These are phyloP conservation scores for Bipolaris sorokiniana DNA, from an alignment of 2,329 filamentous ascomycete genomes.

Conservation along the genomic window DNA sequence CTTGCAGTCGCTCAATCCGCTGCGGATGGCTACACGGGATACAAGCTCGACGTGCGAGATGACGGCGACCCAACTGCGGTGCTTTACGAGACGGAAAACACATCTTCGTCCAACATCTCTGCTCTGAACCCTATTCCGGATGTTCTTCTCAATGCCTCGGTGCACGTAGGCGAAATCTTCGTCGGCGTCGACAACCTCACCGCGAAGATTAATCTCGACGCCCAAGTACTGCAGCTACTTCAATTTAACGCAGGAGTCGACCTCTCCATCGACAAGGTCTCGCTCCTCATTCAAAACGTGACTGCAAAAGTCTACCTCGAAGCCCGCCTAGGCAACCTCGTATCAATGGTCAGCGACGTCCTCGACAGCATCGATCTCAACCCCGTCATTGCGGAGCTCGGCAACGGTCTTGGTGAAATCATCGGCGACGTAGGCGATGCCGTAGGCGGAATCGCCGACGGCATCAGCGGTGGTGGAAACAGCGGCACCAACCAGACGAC, in stretches of 20 bases:
- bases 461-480: slow-evolving; percentile 14
- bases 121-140: slow-evolving; percentile 59
- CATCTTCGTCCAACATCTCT: slow-evolving; percentile 51
- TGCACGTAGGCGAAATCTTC: slow-evolving; percentile 64
- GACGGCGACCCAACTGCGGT: slow-evolving; percentile 59
- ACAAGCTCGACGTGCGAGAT: slow-evolving; percentile 56
- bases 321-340: slow-evolving; percentile 65
- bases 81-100: slow-evolving; percentile 62
- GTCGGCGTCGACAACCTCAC: slow-evolving; percentile 66
- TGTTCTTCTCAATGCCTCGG: slow-evolving; percentile 65
- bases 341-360: slow-evolving; percentile 65
- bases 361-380: slow-evolving; percentile 66
- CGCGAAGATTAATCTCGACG: slow-evolving; percentile 66
- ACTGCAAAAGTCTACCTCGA: slow-evolving; percentile 65
- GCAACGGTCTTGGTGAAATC: slow-evolving; percentile 57
- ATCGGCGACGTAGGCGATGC: slow-evolving; percentile 50
- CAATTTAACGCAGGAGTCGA: slow-evolving; percentile 67
- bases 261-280: slow-evolving; percentile 63
- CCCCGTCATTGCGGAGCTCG: slow-evolving; percentile 63
- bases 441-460: slow-evolving; percentile 33
- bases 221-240: slow-evolving; percentile 64
- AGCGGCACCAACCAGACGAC: slow-evolving; percentile 14
- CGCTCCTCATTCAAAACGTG: slow-evolving; percentile 64
- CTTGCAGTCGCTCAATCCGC: slow-evolving; percentile 43
- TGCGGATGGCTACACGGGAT: slow-evolving; percentile 61